Conservation (phyloP, 345 rosid genomes). For the Cardiospermum halicacabum region DNA sequence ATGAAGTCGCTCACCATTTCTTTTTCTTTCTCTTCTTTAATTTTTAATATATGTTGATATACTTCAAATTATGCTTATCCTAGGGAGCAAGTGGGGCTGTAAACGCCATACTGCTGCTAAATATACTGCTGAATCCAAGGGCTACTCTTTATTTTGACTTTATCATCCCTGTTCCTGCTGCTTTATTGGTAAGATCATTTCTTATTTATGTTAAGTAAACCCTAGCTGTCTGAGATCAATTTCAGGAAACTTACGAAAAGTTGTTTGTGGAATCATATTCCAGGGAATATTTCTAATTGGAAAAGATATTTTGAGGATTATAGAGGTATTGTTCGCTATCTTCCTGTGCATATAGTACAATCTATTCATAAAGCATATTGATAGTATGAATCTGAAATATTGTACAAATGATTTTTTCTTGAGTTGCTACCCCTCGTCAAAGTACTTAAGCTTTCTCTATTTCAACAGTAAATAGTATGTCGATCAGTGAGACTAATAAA, state of each 20-base stretch:
- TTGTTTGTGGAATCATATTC: slow-evolving; percentile 3
- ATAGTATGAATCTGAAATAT: not conserved
- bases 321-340: slow-evolving; percentile 43
- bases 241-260: not conserved
- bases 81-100: slow-evolving; percentile 97
- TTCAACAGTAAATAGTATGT: too few species aligned
- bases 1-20: not conserved
- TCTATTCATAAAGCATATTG: not conserved
- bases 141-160: slow-evolving; percentile 64
- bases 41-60: too few species aligned
- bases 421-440: too few species aligned
- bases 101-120: slow-evolving; percentile 83
- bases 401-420: not conserved
- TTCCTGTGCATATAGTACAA: not conserved
- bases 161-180: slow-evolving; percentile 83
- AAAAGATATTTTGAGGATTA: slow-evolving; percentile 59
- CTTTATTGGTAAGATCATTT: slow-evolving; percentile 54
- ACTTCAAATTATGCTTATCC: slow-evolving; percentile 6
- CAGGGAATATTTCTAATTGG: slow-evolving; percentile 78
- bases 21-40: too few species aligned
- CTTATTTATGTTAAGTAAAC: slow-evolving; percentile 5
- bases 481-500: too few species aligned
- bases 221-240: not conserved
- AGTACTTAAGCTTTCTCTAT: too few species aligned
- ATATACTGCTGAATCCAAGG: slow-evolving; percentile 74